Evolutionary conservation across 495 filamentous ascomycete species (phyloP).

Genomic region (Xylaria longipes): DNA sequence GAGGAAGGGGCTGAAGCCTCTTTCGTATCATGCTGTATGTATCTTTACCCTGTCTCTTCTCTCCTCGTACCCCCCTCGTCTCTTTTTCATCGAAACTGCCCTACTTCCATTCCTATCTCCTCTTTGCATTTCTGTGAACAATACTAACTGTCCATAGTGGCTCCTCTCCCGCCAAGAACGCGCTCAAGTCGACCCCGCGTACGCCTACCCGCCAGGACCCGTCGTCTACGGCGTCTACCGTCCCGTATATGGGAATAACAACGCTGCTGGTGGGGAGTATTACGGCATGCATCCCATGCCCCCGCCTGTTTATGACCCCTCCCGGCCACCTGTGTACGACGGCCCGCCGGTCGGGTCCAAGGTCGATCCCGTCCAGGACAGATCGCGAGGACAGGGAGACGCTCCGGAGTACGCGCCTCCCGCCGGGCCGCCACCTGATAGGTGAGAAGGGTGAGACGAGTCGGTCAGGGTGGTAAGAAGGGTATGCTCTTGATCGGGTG

Average conservation of each 20-base stretch:
- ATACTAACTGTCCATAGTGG: slow-evolving; percentile 52
- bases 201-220: slow-evolving; percentile 48
- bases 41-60: neutral
- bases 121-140: neutral
- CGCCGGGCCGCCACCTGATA: slow-evolving; percentile 50
- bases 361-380: slow-evolving; percentile 59
- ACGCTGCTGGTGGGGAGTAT: slow-evolving; percentile 30
- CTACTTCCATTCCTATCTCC: neutral
- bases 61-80: neutral
- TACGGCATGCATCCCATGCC: slow-evolving; percentile 67
- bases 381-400: slow-evolving; percentile 33
- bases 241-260: slow-evolving; percentile 19
- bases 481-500: neutral
- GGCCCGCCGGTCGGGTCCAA: slow-evolving; percentile 63
- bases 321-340: slow-evolving; percentile 60
- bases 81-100: too few relatives aligned
- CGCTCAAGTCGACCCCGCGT: slow-evolving; percentile 60
- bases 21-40: slow-evolving; percentile 72
- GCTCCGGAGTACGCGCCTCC: slow-evolving; percentile 50
- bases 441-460: neutral
- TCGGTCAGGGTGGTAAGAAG: neutral
- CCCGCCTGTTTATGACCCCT: slow-evolving; percentile 59
- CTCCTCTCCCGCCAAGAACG: slow-evolving; percentile 63
- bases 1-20: slow-evolving; percentile 62
- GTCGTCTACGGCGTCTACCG: slow-evolving; percentile 41